A percentile compares a stretch with the other conserved stretches of the same genome.
These are phyloP conservation scores for Fusarium odoratissimum DNA, from an alignment of 2,329 filamentous ascomycete species.

Conservation along the genomic window DNA sequence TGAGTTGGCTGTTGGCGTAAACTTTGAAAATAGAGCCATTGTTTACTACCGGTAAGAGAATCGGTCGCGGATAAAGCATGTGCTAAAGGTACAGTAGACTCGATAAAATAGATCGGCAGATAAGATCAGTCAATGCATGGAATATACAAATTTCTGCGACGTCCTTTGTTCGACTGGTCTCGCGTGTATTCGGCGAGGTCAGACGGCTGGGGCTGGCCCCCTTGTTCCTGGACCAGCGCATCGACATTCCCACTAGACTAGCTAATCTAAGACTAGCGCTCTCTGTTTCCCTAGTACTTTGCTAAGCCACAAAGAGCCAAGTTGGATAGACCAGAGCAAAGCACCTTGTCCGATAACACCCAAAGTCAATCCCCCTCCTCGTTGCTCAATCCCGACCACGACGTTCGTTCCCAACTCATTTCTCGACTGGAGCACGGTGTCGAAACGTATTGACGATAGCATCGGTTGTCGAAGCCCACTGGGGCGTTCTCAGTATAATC, in stretches of 20 bases:
- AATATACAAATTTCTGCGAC: slow-evolving; percentile 8
- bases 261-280: slow-evolving; percentile 32
- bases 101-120: neutral
- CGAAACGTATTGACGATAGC: slow-evolving; percentile 12
- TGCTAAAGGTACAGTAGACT: neutral
- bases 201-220: slow-evolving; percentile 8
- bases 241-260: slow-evolving; percentile 9
- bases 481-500: neutral
- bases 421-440: slow-evolving; percentile 2
- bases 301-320: slow-evolving; percentile 38
- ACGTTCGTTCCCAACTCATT: slow-evolving; percentile 29
- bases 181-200: neutral
- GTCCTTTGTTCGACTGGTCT: slow-evolving; percentile 10
- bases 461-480: neutral
- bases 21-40: slow-evolving; percentile 1
- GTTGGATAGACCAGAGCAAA: slow-evolving; percentile 28
- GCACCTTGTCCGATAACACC: slow-evolving; percentile 33
- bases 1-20: slow-evolving; percentile 3
- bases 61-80: neutral
- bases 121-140: slow-evolving; percentile 7
- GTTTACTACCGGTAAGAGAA: neutral
- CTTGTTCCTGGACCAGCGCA: slow-evolving; percentile 37
- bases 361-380: slow-evolving; percentile 31
- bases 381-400: slow-evolving; percentile 26
- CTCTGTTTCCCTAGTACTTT: slow-evolving; percentile 22